Percentiles rank a stretch among this genome's conserved stretches.
Evolutionary conservation across 2,329 filamentous ascomycete species (phyloP).

Genomic region (Paecilomyces sp.): DNA sequence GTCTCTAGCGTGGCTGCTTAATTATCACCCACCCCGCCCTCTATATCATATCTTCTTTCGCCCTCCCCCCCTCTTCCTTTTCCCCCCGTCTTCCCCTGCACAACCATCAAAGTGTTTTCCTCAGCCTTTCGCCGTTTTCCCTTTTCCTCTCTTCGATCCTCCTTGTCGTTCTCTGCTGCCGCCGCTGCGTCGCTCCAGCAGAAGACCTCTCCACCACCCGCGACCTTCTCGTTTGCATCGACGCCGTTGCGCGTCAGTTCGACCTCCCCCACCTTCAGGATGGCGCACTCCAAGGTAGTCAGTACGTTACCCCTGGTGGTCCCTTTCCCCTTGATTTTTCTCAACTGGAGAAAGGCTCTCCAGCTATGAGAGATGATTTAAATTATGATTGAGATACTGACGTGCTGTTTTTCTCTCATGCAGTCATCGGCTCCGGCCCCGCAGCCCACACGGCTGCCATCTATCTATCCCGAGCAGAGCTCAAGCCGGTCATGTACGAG

Average conservation of each 20-base stretch:
- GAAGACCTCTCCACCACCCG: constrained; percentile 40
- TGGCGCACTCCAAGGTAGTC: constrained; percentile 90
- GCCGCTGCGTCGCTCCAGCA: constrained; percentile 63
- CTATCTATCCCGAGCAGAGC: constrained; percentile 88
- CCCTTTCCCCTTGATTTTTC: not conserved
- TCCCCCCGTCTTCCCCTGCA: constrained; percentile 4
- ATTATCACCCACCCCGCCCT: constrained; percentile 6
- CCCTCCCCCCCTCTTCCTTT: constrained; percentile 2
- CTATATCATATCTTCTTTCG: constrained; percentile 1
- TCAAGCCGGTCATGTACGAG: constrained; percentile 94
- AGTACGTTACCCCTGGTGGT: constrained; percentile 49
- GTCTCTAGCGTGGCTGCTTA: not conserved
- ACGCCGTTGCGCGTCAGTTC: constrained; percentile 35
- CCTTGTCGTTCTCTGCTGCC: constrained; percentile 64
- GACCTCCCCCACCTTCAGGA: constrained; percentile 39
- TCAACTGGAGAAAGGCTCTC: constrained; percentile 16
- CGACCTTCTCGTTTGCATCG: constrained; percentile 26
- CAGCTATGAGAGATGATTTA: not conserved
- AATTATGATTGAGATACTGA: constrained; percentile 24
- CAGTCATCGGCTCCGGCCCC: constrained; percentile 86
- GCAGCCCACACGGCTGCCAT: constrained; percentile 96
- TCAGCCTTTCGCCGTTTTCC: constrained; percentile 64
- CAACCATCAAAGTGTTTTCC: constrained; percentile 85
- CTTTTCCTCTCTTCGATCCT: constrained; percentile 59
- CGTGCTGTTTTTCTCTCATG: not conserved